Base-by-base conservation (phyloP, 2,329 filamentous ascomycete genomes). In the Exophiala phaeomuriformis region DNA sequence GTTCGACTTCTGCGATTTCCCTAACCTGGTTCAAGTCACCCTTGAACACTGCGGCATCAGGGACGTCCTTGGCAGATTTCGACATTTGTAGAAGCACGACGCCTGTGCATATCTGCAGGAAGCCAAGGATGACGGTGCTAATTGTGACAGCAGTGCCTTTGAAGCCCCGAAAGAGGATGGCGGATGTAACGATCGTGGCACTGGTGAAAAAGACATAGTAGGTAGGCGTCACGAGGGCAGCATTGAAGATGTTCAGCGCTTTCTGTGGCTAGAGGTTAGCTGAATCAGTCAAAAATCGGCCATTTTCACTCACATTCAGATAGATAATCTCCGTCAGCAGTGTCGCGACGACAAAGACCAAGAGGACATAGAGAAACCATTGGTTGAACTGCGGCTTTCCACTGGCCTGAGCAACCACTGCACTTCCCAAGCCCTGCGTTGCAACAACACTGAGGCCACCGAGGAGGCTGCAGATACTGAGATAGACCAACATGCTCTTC, bases 161-260 rank as follows among this genome's bases (percentile, higher is more conserved):
- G 78, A 98, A 96, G 5, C 93, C 93, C 59, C 83, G 85, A 71
- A 97, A 97, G 2, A 98, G 76, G 44, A 98, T 84, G 2, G 90
- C 87, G 0, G 91, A 96, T 4, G 90, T 94, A 62, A 97, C 81
- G 61, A 98, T 96, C 19, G 93, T 97, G 3, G 90, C 86, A 63
- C 85, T 95, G 37, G 93, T 98, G 69, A 98, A 98, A 75, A 94
- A 91, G 61, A 98, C 93, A 69, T 98, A 98, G 73, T 98, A 98
- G 2, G 93, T 98, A 0, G 93, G 93, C 0, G 93, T 98, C 55
- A 98, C 93, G 61, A 98, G 80, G 5, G 93, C 91, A 36, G 93
- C 93, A 65, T 98, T 97, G 77, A 91, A 97, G 47, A 98, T 72
- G 66, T 98, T 97, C 52, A 97, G 78, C 4, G 93, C 93, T 96